Percentiles rank a stretch among this genome's conserved stretches.
phyloP scores from a whole-genome alignment of 345 rosid genomes.

The Salix arbutifolia region DNA sequence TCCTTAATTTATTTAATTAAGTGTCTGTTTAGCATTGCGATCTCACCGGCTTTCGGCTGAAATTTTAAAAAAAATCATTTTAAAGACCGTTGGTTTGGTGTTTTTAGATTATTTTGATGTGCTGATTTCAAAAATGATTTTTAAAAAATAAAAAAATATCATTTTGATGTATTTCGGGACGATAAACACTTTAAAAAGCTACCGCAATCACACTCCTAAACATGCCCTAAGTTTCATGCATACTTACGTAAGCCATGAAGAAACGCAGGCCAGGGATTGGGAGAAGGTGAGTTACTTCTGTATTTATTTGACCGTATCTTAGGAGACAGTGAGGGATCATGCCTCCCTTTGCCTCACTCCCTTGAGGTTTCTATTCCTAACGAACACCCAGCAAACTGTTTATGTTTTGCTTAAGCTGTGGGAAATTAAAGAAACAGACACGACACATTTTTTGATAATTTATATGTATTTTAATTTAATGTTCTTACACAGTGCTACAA shows the following conservation, averaged over 20 bases:
- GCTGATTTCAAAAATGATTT: no score
- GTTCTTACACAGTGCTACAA: background rate
- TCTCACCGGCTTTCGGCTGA: no score
- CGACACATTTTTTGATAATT: background rate
- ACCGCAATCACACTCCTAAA: no score
- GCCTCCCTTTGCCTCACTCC: slow-evolving; percentile 27
- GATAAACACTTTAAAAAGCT: no score
- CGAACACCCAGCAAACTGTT: slow-evolving; percentile 10
- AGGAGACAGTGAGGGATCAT: slow-evolving; percentile 38
- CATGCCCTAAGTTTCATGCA: no score
- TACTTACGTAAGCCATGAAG: background rate
- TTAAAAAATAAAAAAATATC: no score
- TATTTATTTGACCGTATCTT: slow-evolving; percentile 33
- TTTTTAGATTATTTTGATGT: no score
- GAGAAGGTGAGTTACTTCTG: slow-evolving; percentile 14
- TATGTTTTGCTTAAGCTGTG: background rate
- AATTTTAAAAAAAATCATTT: no score
- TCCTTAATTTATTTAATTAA: no score
- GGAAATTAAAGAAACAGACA: background rate
- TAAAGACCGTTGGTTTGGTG: no score
- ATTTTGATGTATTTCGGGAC: no score
- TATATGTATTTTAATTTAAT: background rate
- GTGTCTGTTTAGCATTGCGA: no score
- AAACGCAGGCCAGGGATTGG: slow-evolving; percentile 47
- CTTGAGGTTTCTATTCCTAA: slow-evolving; percentile 39